These are phyloP conservation scores for Camelina neglecta DNA, from an alignment of 345 rosid genomes.

Conservation along the genomic window DNA sequence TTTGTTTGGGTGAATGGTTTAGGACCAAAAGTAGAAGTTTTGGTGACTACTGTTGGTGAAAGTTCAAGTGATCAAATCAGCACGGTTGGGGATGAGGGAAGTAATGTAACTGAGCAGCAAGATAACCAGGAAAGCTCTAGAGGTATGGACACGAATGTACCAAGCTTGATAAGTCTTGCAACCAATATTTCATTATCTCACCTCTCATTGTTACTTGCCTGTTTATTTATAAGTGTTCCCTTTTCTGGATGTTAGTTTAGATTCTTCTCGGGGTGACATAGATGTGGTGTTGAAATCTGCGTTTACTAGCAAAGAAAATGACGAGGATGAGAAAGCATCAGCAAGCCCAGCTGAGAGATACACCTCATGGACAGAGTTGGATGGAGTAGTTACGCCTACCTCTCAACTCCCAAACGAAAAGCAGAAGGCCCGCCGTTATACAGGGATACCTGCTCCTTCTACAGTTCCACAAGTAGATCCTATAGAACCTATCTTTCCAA, in stretches of 20 bases:
- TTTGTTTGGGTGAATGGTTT: slow-evolving; percentile 15
- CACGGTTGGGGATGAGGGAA: slow-evolving; percentile 35
- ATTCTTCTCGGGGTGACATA: slow-evolving; percentile 23
- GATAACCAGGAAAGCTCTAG: slow-evolving; percentile 41
- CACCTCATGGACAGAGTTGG: slow-evolving; percentile 45
- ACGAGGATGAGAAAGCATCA: slow-evolving; percentile 39
- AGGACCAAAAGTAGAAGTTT: slow-evolving; percentile 66
- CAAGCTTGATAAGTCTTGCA: neutral
- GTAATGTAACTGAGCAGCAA: slow-evolving; percentile 28
- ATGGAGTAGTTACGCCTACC: slow-evolving; percentile 39
- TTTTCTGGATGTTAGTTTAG: slow-evolving; percentile 40
- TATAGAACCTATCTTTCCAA: slow-evolving; percentile 72
- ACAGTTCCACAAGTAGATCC: slow-evolving; percentile 63
- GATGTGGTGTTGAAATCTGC: slow-evolving; percentile 35
- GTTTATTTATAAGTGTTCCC: slow-evolving; percentile 13
- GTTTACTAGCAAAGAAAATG: slow-evolving; percentile 41
- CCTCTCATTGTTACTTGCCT: slow-evolving; percentile 12
- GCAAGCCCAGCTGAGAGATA: slow-evolving; percentile 40
- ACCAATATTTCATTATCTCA: neutral
- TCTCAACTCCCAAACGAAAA: slow-evolving; percentile 37
- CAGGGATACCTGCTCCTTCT: slow-evolving; percentile 92
- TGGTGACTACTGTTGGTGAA: slow-evolving; percentile 52
- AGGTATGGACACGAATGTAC: slow-evolving; percentile 40
- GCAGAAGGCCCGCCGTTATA: slow-evolving; percentile 45
- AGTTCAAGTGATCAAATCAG: slow-evolving; percentile 40